Evolutionary conservation across 2,329 filamentous ascomycete species (phyloP), one percentile per base, ranked within the genome.

Genomic region (Ambrosiella beaveri): DNA sequence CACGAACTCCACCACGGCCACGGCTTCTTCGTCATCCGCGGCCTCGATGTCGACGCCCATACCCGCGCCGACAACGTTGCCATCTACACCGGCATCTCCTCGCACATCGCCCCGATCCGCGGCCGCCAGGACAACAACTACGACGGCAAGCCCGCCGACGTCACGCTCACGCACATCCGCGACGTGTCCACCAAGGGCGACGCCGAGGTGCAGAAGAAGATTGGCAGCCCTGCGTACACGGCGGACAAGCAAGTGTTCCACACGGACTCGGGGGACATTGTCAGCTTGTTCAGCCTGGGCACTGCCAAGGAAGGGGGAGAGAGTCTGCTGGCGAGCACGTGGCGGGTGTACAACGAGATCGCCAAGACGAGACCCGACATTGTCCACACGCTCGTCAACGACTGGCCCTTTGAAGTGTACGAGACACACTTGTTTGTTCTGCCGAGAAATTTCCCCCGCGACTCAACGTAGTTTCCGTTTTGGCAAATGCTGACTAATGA

Each of bases 1-100:
- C 63, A 69, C 8, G 77, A 81, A 59, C 65, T 84, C 1, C 78
- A 82, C 64, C 66, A 70, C 36, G 79, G 80, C 1, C 74, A 75
- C 54, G 81, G 81, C 1, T 82, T 84, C 69, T 77, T 77, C 53
- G 78, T 82, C 1, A 65, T 85, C 13, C 75, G 79, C 1, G 81
- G 81, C 5, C 64, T 84, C 0, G 72, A 73, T 1, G 74, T 80
- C 0, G 71, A 74, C 8, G 68, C 70, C 3, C 74, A 82, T 64
- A 71, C 70, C 0, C 73, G 74, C 15, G 75, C 81, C 61, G 78
- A 83, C 1, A 81, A 79, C 59, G 64, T 80, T 37, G 74, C 77
- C 61, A 76, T 82, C 60, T 84, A 82, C 63, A 72, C 77, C 1
- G 81, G 81, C 0, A 66, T 84, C 1, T 75, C 80, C 0, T 71